phyloP scores from a whole-genome alignment of 345 rosid species.

The Gynandropsis gynandra region DNA sequence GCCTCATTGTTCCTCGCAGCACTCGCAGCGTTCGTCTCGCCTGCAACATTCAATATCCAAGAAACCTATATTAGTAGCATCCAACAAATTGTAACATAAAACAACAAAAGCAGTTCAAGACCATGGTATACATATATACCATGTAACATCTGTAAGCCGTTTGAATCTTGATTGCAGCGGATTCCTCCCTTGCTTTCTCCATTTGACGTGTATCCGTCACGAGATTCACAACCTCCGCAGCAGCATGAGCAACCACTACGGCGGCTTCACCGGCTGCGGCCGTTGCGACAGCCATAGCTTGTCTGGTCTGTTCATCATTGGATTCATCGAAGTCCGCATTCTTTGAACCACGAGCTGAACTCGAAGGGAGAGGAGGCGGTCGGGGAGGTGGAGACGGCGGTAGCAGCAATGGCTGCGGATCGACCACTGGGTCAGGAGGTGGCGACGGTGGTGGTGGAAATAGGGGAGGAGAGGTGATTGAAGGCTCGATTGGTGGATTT shows the following conservation, averaged over 20 bases:
- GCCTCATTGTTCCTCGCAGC: constrained; percentile 71
- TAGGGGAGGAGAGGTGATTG: constrained; percentile 14
- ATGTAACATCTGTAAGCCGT: constrained; percentile 22
- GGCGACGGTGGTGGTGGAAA: too few species aligned
- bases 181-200: constrained; percentile 15
- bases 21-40: constrained; percentile 73
- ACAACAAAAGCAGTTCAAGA: not conserved
- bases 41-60: constrained; percentile 28
- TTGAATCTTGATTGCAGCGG: constrained; percentile 28
- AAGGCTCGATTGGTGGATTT: constrained; percentile 11
- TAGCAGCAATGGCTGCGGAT: constrained; percentile 24
- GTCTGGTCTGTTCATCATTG: constrained; percentile 22
- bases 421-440: not conserved
- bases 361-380: constrained; percentile 5
- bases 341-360: not conserved
- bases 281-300: constrained; percentile 24
- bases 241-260: constrained; percentile 27
- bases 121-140: constrained; percentile 9
- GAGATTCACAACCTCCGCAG: constrained; percentile 26
- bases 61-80: too few species aligned
- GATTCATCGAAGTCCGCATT: constrained; percentile 7
- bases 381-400: constrained; percentile 26
- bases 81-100: too few species aligned
- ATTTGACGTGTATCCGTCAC: constrained; percentile 11
- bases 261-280: constrained; percentile 30